Percentiles rank a stretch among this genome's conserved stretches.
phyloP scores from a whole-genome alignment of 2,329 filamentous ascomycete genomes.

The Diplodia intermedia region DNA sequence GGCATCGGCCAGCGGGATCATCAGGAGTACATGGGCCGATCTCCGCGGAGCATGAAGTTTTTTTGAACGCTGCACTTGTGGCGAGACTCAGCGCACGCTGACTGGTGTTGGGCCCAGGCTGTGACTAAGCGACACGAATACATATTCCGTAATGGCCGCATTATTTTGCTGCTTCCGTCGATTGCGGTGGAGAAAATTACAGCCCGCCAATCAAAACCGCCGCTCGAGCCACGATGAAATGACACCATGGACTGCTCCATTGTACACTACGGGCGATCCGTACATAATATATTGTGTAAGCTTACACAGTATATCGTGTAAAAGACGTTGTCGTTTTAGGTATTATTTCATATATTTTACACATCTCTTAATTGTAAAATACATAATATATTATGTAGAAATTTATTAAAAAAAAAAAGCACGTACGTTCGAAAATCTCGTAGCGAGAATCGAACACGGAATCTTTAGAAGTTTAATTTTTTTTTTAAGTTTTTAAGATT shows the following conservation, averaged over 20 bases:
- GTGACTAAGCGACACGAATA: slow-evolving; percentile 3
- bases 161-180: slow-evolving; percentile 3
- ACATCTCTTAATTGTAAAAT: no score
- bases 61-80: not conserved
- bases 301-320: no score
- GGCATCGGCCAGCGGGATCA: not conserved
- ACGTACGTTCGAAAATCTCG: no score
- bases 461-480: no score
- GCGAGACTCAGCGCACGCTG: not conserved
- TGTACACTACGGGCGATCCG: not conserved
- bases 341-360: no score
- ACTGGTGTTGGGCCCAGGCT: not conserved
- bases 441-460: no score
- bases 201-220: not conserved
- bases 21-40: not conserved
- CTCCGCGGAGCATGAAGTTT: not conserved
- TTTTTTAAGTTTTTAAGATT: no score
- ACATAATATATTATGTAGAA: no score
- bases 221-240: not conserved
- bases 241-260: not conserved
- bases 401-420: no score
- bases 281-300: no score
- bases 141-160: slow-evolving; percentile 19
- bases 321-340: no score
- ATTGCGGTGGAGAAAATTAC: not conserved